These are phyloP conservation scores for Rasamsonia emersonii DNA, from an alignment of 2,329 filamentous ascomycete species.

Conservation along the genomic window DNA sequence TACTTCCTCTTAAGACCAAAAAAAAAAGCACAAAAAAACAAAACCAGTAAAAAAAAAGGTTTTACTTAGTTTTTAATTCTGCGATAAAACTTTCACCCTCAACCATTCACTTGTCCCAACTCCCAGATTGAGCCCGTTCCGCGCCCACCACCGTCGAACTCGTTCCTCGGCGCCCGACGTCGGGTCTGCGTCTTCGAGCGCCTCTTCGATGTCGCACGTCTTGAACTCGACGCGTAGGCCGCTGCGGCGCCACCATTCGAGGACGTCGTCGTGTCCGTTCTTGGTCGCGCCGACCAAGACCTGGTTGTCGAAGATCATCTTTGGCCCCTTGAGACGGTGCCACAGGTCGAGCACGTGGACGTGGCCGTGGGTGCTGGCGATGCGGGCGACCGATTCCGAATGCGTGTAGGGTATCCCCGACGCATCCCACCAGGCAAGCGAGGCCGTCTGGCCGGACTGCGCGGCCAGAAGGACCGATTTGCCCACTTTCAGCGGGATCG, in stretches of 20 bases:
- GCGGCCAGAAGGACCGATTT: slow-evolving; percentile 77
- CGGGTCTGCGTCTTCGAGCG: slow-evolving; percentile 66
- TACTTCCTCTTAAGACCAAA: no score
- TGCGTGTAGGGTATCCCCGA: slow-evolving; percentile 72
- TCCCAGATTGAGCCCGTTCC: slow-evolving; percentile 71
- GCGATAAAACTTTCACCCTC: slow-evolving; percentile 66
- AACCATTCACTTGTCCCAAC: slow-evolving; percentile 84
- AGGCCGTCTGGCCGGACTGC: slow-evolving; percentile 68
- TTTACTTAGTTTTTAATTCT: no score
- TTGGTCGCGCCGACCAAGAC: slow-evolving; percentile 81
- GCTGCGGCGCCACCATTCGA: slow-evolving; percentile 82
- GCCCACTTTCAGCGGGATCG: slow-evolving; percentile 63
- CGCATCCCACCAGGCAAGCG: slow-evolving; percentile 80
- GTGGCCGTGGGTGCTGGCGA: slow-evolving; percentile 77
- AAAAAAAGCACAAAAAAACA: no score
- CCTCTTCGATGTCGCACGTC: slow-evolving; percentile 92
- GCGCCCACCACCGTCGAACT: slow-evolving; percentile 80
- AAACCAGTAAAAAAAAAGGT: no score
- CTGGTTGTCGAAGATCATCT: slow-evolving; percentile 73
- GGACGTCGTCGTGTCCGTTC: slow-evolving; percentile 70
- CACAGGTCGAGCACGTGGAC: slow-evolving; percentile 77
- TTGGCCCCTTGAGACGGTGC: slow-evolving; percentile 64
- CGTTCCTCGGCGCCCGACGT: slow-evolving; percentile 61
- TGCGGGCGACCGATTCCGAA: slow-evolving; percentile 71
- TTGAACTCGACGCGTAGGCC: slow-evolving; percentile 80